Conservation (phyloP, 371 early-diverging fungal genomes). For the Neoconidiobolus thromboides region DNA sequence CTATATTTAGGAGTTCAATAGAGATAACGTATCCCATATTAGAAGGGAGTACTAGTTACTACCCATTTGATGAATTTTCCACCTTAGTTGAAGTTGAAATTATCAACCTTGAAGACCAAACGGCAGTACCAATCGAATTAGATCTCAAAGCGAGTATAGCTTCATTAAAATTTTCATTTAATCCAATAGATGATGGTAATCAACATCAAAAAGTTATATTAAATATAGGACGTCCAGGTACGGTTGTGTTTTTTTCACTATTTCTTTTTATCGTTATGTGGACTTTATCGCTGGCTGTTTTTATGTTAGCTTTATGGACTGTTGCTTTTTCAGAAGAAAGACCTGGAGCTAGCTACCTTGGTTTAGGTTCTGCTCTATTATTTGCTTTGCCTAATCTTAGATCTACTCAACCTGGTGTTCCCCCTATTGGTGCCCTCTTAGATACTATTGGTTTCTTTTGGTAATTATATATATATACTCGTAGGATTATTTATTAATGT, state of each 20-base stretch:
- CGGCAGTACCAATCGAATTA: neutral
- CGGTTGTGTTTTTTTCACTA: neutral
- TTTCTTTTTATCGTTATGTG: constrained; percentile 15
- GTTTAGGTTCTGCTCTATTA: constrained; percentile 16
- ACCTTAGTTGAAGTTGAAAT: neutral
- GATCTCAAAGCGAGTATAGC: neutral
- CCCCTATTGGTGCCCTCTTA: constrained; percentile 19
- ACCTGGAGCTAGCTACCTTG: constrained; percentile 14
- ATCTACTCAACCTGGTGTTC: constrained; percentile 23
- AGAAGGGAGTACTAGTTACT: neutral
- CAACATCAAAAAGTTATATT: neutral
- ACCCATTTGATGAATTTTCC: neutral
- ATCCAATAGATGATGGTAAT: neutral
- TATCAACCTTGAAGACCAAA: neutral
- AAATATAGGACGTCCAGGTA: neutral
- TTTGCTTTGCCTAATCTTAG: constrained; percentile 15
- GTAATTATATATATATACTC: neutral
- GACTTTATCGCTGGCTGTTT: constrained; percentile 15
- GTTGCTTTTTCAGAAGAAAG: constrained; percentile 8
- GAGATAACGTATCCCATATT: too few relatives aligned
- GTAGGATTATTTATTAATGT: neutral
- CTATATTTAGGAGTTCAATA: too few relatives aligned
- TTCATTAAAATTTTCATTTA: neutral
- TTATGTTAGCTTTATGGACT: constrained; percentile 13
- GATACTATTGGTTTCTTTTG: constrained; percentile 18